Evolutionary conservation across 2,329 filamentous ascomycete species (phyloP), one percentile per base, ranked within the genome.

Genomic region (Exophiala viscosa): DNA sequence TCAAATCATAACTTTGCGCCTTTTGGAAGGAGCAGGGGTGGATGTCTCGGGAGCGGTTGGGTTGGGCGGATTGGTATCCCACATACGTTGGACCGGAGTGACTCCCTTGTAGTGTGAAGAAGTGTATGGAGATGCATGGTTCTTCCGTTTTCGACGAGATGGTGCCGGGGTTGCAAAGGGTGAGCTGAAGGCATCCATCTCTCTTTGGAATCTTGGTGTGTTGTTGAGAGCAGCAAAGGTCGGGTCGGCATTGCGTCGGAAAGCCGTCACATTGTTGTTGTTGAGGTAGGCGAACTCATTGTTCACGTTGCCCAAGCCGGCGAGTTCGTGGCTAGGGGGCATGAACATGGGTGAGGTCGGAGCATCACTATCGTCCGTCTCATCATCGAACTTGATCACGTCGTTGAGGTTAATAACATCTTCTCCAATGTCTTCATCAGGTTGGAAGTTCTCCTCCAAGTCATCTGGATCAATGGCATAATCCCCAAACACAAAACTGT

Each of bases 221-320:
- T 58, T 75, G 69, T 51, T 73, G 70, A 20, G 72, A 20, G 58
- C 50, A 28, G 54, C 57, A 43, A 74, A 75, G 68, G 67, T 59
- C 75, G 71, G 62, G 76, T 70, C 64, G 75, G 63, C 54, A 58
- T 80, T 80, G 38, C 73, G 76, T 50, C 87, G 87, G 76, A 93
- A 95, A 1, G 88, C 86, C 34, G 87, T 87, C 33, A 93, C 87
- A 11, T 86, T 82, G 51, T 84, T 81, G 60, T 83, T 81, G 63
- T 86, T 83, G 35, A 90, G 82, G 60, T 55, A 48, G 3, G 56
- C 38, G 39, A 56, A 50, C 20, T 52, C 47, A 35, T 52, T 53
- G 28, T 43, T 48, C 32, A 48, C 33, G 13, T 48, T 48, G n/a
- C 47, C 48, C 10, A 46, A 23, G 38, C 46, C 46, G 14, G 55